Conservation (phyloP, 1,284 basidiomycete genomes). For the Ganoderma resinaceum region DNA sequence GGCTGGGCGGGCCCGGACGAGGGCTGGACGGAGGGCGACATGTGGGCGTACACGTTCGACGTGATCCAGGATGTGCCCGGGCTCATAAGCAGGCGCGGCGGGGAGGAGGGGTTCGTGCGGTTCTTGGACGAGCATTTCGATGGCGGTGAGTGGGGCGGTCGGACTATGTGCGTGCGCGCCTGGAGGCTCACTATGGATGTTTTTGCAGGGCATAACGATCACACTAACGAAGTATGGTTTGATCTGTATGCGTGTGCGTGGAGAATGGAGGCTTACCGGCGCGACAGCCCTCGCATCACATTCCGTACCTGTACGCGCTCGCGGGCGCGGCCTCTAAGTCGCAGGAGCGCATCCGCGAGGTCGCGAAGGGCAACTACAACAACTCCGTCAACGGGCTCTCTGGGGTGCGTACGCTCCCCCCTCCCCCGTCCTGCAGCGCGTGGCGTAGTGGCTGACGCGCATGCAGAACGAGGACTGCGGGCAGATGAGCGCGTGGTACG, state of each 20-base stretch:
- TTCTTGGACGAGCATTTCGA: constrained; percentile 82
- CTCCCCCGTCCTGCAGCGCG: too few relatives aligned
- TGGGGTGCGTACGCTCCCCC: constrained; percentile 53
- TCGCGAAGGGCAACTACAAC: constrained; percentile 72
- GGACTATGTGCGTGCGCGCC: neutral
- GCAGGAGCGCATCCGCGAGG: constrained; percentile 73
- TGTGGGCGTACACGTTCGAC: constrained; percentile 85
- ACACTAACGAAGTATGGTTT: constrained; percentile 86
- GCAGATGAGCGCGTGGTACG: constrained; percentile 90
- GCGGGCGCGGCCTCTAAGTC: constrained; percentile 74
- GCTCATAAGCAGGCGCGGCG: constrained; percentile 71
- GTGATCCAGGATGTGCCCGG: constrained; percentile 76
- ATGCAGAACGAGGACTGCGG: constrained; percentile 90
- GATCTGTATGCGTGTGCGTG: too few relatives aligned
- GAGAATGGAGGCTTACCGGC: too few relatives aligned
- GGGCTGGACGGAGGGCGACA: constrained; percentile 87
- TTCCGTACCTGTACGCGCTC: constrained; percentile 82
- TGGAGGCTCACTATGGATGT: too few relatives aligned
- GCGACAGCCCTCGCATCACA: constrained; percentile 77
- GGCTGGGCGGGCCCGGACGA: constrained; percentile 71
- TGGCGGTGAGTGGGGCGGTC: constrained; percentile 52
- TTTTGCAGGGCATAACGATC: constrained; percentile 78
- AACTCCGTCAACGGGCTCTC: constrained; percentile 71
- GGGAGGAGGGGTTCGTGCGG: constrained; percentile 60
- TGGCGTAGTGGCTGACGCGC: neutral